These are phyloP conservation scores for Reticulascus tulasneorum DNA, from an alignment of 2,329 filamentous ascomycete species.

Conservation along the genomic window DNA sequence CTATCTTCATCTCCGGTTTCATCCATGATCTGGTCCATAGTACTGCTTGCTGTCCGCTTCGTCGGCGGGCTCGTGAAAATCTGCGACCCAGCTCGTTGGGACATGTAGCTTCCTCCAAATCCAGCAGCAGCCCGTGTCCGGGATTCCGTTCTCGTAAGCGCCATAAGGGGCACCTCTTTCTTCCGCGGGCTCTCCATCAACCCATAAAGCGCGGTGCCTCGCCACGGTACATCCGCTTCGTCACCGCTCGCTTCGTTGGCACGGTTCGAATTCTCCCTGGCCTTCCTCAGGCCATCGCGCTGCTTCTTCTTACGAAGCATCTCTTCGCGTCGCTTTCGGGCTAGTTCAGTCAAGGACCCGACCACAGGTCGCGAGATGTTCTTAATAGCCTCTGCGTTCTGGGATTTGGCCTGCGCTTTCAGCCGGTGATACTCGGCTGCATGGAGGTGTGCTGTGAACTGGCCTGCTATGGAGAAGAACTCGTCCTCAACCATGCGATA, in stretches of 20 bases:
- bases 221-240: constrained; percentile 20
- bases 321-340: constrained; percentile 30
- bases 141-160: constrained; percentile 19
- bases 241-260: constrained; percentile 25
- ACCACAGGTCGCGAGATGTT: constrained; percentile 50
- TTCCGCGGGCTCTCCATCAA: constrained; percentile 39
- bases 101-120: constrained; percentile 10
- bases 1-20: constrained; percentile 8
- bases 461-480: constrained; percentile 61
- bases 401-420: constrained; percentile 50
- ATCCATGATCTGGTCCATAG: background rate
- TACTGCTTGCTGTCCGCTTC: constrained; percentile 10
- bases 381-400: constrained; percentile 49
- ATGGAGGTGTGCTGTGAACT: constrained; percentile 72
- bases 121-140: constrained; percentile 23
- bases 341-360: constrained; percentile 31
- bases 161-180: constrained; percentile 18
- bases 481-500: constrained; percentile 87
- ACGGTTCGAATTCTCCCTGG: constrained; percentile 12
- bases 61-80: background rate
- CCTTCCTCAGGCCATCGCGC: constrained; percentile 21
- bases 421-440: constrained; percentile 71
- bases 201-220: constrained; percentile 32
- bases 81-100: background rate
- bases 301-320: constrained; percentile 31